Base-by-base conservation (phyloP, 2,329 filamentous ascomycete species). In the Calonectria pseudoturangicola region DNA sequence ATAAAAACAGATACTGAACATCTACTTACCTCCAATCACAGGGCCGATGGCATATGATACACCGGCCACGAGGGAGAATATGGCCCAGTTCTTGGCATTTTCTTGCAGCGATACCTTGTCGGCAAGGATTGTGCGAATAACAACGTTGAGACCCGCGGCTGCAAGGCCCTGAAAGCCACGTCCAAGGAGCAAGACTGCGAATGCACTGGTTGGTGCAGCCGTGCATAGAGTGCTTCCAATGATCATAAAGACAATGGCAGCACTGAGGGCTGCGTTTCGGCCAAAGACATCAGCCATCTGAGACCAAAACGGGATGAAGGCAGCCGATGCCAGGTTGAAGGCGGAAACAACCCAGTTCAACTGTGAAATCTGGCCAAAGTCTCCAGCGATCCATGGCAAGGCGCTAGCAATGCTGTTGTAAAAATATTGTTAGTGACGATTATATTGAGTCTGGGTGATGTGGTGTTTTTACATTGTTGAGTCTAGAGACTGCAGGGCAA, bases 271-370 rank as follows among this genome's bases (percentile, higher is more conserved):
- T 7, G 83, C 84, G 78, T 93, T 89, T 2, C 92, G 88, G 18
- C 92, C 92, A 75, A 92, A 93, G 33, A 93, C 87, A 75, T 94
- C 91, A 18, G 90, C 88, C 54, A 92, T 86, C 76, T 93, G 92
- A 1, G 89, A 91, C 83, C 91, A 93, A 66, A 90, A 88, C 4
- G 92, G 92, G 10, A 93, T 91, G 75, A 93, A 93, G 1, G 92
- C 89, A 1, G 92, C 92, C 0, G 90, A 90, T 0, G 91, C 92
- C 16, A 94, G 85, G 66, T 92, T 93, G 82, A 93, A 94, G 8
- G 91, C 87, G 0, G 92, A 92, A 21, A 93, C 89, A 78, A 94
- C 92, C 91, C 92, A 93, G 78, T 92, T 93, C 2, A 93, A 85
- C 76, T 92, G 88, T 21, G 88, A 86, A 5, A 91, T 79, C 78